These are phyloP conservation scores for Pythium aquatile DNA, from an alignment of 352 stramenopile genomes.

Conservation along the genomic window DNA sequence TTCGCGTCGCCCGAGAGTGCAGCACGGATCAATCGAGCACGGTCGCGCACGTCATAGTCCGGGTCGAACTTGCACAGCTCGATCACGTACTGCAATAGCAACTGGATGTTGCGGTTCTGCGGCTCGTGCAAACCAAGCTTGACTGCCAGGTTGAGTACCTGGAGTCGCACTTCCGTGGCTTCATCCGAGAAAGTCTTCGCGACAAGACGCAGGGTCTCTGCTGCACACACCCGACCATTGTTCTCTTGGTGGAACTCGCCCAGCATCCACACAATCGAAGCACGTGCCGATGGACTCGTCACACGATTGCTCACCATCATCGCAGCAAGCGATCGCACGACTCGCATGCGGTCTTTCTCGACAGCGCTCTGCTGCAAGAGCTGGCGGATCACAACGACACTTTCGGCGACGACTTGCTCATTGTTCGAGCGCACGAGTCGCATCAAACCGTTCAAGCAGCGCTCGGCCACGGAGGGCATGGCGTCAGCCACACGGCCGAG, in stretches of 20 bases:
- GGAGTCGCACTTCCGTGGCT: conserved; percentile 83
- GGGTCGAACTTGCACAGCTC: conserved; percentile 92
- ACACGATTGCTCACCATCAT: conserved; percentile 77
- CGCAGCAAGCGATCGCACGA: conserved; percentile 74
- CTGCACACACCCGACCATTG: conserved; percentile 61
- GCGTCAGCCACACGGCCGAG: conserved; percentile 93
- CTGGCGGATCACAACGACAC: conserved; percentile 94
- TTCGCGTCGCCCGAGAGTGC: conserved; percentile 55
- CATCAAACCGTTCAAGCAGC: conserved; percentile 89
- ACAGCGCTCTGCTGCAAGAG: conserved; percentile 90
- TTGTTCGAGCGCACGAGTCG: conserved; percentile 85
- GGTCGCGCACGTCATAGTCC: conserved; percentile 92
- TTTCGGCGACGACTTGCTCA: conserved; percentile 92
- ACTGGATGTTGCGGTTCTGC: conserved; percentile 66
- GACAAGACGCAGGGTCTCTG: conserved; percentile 85
- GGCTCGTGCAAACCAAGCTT: conserved; percentile 87
- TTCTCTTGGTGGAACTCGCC: conserved; percentile 85
- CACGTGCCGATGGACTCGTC: conserved; percentile 70
- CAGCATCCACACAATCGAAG: conserved; percentile 93
- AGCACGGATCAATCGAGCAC: conserved; percentile 84
- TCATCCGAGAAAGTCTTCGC: conserved; percentile 88
- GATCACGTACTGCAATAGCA: conserved; percentile 89
- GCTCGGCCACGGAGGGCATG: conserved; percentile 86
- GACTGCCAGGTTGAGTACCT: conserved; percentile 90
- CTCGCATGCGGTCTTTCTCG: conserved; percentile 72